Evolutionary conservation across 2,329 filamentous ascomycete genomes (phyloP).

Genomic region (Penicillium sp.): DNA sequence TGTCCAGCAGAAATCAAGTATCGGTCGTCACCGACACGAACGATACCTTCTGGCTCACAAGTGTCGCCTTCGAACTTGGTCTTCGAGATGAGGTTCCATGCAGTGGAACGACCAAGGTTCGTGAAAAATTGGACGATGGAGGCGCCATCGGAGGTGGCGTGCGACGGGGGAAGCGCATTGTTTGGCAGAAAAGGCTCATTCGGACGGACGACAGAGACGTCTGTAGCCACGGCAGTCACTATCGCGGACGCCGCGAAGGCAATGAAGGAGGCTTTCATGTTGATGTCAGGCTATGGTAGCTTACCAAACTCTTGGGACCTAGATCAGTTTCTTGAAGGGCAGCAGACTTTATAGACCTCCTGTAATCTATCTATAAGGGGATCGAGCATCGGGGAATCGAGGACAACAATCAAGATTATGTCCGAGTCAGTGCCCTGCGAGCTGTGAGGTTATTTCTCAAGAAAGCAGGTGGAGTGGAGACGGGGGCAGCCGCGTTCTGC

Average conservation of each 20-base stretch:
- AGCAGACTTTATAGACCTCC: neutral
- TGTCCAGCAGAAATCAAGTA: slow-evolving; percentile 56
- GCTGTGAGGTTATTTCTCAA: neutral
- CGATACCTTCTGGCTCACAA: slow-evolving; percentile 58
- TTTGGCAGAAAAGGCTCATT: slow-evolving; percentile 32
- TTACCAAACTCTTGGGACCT: neutral
- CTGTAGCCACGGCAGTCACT: slow-evolving; percentile 13
- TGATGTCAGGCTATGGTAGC: slow-evolving; percentile 4
- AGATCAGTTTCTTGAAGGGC: neutral
- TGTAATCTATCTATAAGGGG: neutral
- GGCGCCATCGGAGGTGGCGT: slow-evolving; percentile 29
- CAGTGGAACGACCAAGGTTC: slow-evolving; percentile 53
- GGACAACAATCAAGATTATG: neutral
- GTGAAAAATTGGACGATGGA: slow-evolving; percentile 50
- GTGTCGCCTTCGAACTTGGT: slow-evolving; percentile 54
- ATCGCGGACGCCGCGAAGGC: slow-evolving; percentile 19
- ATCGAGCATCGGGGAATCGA: neutral
- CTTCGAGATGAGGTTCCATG: slow-evolving; percentile 52
- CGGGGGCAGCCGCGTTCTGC: slow-evolving; percentile 12
- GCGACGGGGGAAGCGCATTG: slow-evolving; percentile 32
- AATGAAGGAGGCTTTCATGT: slow-evolving; percentile 23
- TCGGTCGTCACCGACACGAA: slow-evolving; percentile 51
- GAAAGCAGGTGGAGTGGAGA: slow-evolving; percentile 5
- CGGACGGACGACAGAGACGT: slow-evolving; percentile 29
- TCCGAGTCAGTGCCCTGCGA: neutral